Base-by-base conservation (phyloP, 768 basidiomycete genomes). In the Dentipellis fragilis region DNA sequence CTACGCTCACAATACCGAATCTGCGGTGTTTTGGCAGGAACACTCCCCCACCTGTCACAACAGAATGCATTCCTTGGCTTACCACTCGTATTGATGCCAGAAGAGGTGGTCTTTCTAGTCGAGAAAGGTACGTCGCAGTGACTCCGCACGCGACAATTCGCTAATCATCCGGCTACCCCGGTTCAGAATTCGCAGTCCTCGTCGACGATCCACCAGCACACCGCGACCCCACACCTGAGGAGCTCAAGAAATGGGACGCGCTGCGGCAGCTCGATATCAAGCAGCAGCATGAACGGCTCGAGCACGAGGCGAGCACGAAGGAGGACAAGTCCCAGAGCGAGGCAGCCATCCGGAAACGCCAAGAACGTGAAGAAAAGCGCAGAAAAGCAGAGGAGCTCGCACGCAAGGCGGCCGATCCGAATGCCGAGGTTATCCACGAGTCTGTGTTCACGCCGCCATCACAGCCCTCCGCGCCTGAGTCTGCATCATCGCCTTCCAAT, bases 41-140 rank as follows among this genome's bases (percentile, higher is more conserved):
- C 96, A 1, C 80, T 99, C 12, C 94, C 96, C 2, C 92, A 93
- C 66, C 77, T 98, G 1, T 85, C 93, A 1, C 94, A 97, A 64
- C 96, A 99, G 70, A 99, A 99, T 73, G 81, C 88, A 2, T 99
- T 99, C 66, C 75, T 99, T 36, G 96, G 96, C 7, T 72, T 93
- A n/a, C 96, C 96, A 1, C 74, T 96, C 6, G 73, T 89, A 8
- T 73, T 98, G 1, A 80, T 90, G 70, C 90, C 92, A 0, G 96
- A 99, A 69, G 96, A 98, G 66, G 91, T 85, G 9, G 90, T 89
- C 10, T 75, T 94, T 35, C 81, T 98, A 6, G 80, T 97, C 12
- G 79, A 86, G 61, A 87, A 88, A 58, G 81, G 96, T 92, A 57
- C 52, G 76, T 62, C 29, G 37, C 51, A 34, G 21, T 10, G 36